Percentiles rank a stretch among this genome's conserved stretches.
Evolutionary conservation across 208 protist genomes (phyloP).

Genomic region (Blechomonas ayalai): DNA sequence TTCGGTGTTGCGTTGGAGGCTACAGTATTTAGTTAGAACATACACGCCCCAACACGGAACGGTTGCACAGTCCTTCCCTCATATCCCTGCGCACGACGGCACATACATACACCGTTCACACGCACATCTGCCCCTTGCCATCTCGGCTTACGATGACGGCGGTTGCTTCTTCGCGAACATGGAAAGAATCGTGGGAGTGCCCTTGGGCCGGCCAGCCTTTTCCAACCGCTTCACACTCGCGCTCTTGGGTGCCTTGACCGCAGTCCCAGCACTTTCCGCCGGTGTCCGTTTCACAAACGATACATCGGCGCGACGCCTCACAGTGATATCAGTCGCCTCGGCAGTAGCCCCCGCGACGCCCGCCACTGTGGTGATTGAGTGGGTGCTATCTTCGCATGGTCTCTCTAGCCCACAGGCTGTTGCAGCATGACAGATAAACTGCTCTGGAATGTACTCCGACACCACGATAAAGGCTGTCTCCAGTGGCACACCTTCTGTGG

Average conservation of each 20-base stretch:
- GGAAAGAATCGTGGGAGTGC: conserved; percentile 44
- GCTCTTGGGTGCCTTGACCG: conserved; percentile 14
- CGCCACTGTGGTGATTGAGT: not conserved
- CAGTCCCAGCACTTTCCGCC: not conserved
- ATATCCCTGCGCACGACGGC: no score
- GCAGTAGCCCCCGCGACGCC: not conserved
- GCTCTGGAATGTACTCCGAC: conserved; percentile 53
- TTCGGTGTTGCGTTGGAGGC: no score
- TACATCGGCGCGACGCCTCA: not conserved
- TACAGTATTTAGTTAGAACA: no score
- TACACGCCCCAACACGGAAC: no score
- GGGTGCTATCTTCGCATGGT: not conserved
- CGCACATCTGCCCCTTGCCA: no score
- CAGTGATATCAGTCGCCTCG: not conserved
- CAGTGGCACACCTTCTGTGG: conserved; percentile 25
- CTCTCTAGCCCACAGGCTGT: conserved; percentile 21
- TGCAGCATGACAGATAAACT: conserved; percentile 17
- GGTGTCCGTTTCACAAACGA: not conserved
- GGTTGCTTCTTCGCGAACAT: conserved; percentile 47
- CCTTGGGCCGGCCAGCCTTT: conserved; percentile 42
- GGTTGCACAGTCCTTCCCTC: no score
- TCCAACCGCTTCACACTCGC: conserved; percentile 47
- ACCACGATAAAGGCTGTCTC: conserved; percentile 39
- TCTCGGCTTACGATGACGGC: no score
- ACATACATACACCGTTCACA: no score